phyloP scores from a whole-genome alignment of 2,329 filamentous ascomycete genomes.

The Rosellinia necatrix region DNA sequence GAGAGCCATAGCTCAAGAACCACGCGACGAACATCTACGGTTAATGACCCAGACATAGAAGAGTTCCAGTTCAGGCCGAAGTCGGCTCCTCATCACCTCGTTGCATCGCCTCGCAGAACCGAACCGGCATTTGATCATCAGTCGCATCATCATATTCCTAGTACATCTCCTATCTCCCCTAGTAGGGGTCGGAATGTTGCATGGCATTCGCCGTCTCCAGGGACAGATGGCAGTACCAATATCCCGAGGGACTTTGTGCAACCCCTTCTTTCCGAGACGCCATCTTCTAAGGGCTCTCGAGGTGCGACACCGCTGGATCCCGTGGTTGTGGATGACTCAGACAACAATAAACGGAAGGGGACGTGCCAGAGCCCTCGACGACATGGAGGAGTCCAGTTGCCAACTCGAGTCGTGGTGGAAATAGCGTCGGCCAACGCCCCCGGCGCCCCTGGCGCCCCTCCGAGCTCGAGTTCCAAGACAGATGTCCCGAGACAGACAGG shows the following conservation, averaged over 20 bases:
- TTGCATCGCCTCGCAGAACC: constrained; percentile 5
- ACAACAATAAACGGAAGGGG: not conserved
- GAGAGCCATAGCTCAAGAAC: not conserved
- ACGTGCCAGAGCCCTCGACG: not conserved
- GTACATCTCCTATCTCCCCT: constrained; percentile 28
- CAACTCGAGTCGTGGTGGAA: constrained; percentile 6
- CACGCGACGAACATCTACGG: not conserved
- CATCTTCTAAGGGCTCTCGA: constrained; percentile 23
- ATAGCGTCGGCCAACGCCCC: not conserved
- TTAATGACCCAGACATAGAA: not conserved
- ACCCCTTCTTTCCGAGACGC: constrained; percentile 18
- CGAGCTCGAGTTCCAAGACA: not conserved
- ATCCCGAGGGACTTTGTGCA: constrained; percentile 24
- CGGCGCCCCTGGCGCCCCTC: too few relatives aligned
- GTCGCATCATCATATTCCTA: constrained; percentile 10
- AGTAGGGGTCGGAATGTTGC: not conserved
- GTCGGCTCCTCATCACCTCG: not conserved
- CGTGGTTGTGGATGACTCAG: constrained; percentile 32
- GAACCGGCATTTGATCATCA: constrained; percentile 8
- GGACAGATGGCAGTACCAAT: constrained; percentile 8
- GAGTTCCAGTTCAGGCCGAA: not conserved
- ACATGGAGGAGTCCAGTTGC: not conserved
- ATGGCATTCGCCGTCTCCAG: not conserved
- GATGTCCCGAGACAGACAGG: constrained; percentile 6
- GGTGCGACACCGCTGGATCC: constrained; percentile 30